A percentile compares a stretch with the other conserved stretches of the same genome.
phyloP scores from a whole-genome alignment of 768 basidiomycete species.

The Kwoniella dendrophila region DNA sequence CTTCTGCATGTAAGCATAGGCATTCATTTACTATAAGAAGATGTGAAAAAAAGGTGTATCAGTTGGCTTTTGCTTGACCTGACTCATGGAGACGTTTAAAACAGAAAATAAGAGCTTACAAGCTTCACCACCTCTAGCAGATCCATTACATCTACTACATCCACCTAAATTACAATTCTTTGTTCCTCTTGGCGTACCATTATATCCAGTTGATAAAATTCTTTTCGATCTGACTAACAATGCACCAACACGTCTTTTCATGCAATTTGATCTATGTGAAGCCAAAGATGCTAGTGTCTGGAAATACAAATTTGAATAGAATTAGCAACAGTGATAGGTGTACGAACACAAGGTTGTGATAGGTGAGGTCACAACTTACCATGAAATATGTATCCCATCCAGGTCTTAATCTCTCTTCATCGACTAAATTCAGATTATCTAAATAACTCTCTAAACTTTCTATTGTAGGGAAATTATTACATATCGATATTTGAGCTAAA shows the following conservation, averaged over 20 bases:
- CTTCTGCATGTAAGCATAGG: constrained; percentile 94
- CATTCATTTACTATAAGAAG: constrained; percentile 67
- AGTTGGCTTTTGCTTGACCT: too few relatives aligned
- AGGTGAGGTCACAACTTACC: constrained; percentile 59
- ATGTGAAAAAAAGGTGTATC: not conserved
- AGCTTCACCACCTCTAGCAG: constrained; percentile 58
- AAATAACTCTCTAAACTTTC: constrained; percentile 65
- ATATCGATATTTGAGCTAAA: constrained; percentile 51
- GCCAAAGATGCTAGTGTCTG: constrained; percentile 88
- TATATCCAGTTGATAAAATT: constrained; percentile 67
- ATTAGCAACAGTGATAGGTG: not conserved
- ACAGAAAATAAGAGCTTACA: constrained; percentile 39
- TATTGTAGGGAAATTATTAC: constrained; percentile 47
- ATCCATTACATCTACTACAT: constrained; percentile 73
- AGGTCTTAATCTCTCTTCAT: constrained; percentile 77
- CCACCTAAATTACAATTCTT: constrained; percentile 91
- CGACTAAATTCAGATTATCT: constrained; percentile 68
- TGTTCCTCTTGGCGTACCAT: constrained; percentile 90
- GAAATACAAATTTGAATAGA: not conserved
- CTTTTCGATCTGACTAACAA: constrained; percentile 74
- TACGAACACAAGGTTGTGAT: not conserved
- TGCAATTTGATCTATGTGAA: constrained; percentile 82
- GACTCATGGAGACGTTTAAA: too few relatives aligned
- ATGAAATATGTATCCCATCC: constrained; percentile 98
- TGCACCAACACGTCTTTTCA: constrained; percentile 95